phyloP scores from a whole-genome alignment of 768 basidiomycete species.

The Boletus huronensis region DNA sequence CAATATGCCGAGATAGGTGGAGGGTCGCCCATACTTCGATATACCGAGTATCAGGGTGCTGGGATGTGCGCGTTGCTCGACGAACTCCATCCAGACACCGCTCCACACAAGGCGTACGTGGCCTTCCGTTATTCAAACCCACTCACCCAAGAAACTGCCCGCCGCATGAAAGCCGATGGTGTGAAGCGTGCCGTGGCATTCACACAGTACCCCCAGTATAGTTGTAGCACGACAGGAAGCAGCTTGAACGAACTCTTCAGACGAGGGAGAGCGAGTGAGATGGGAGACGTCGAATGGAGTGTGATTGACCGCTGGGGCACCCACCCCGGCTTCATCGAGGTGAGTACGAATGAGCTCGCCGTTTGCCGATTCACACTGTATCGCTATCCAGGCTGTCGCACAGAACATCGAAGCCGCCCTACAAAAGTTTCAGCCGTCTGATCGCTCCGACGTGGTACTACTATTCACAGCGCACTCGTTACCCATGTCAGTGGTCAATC shows the following conservation, averaged over 20 bases:
- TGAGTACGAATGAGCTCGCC: slow-evolving; percentile 34
- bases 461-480: slow-evolving; percentile 97
- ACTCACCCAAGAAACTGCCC: slow-evolving; percentile 77
- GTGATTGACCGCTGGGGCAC: slow-evolving; percentile 98
- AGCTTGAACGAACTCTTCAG: slow-evolving; percentile 91
- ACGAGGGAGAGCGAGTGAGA: slow-evolving; percentile 55
- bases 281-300: slow-evolving; percentile 83
- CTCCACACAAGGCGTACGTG: slow-evolving; percentile 94
- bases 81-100: slow-evolving; percentile 89
- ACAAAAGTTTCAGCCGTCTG: slow-evolving; percentile 67
- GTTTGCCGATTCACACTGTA: not conserved
- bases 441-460: slow-evolving; percentile 72
- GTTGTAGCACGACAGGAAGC: slow-evolving; percentile 97
- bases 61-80: slow-evolving; percentile 89
- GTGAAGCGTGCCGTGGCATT: slow-evolving; percentile 93
- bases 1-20: slow-evolving; percentile 96
- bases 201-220: slow-evolving; percentile 98
- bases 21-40: slow-evolving; percentile 91
- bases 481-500: slow-evolving; percentile 97
- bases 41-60: slow-evolving; percentile 84
- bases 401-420: slow-evolving; percentile 85
- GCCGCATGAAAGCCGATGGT: slow-evolving; percentile 84
- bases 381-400: slow-evolving; percentile 68
- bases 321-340: slow-evolving; percentile 92
- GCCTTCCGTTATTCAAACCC: slow-evolving; percentile 94